Percentiles rank a stretch among this genome's conserved stretches.
These are phyloP conservation scores for Malus domestica DNA, from an alignment of 306 rosid genomes.

Conservation along the genomic window ASM211411v1 NC_041799.1:16346001-16346500, in stretches of 20 bases:
- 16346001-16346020: no score
- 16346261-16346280: not conserved
- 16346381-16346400: slow-evolving; percentile 48
- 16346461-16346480: slow-evolving; percentile 57
- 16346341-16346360: slow-evolving; percentile 51
- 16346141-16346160: no score
- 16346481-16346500: not conserved
- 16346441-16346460: slow-evolving; percentile 56
- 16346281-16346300: slow-evolving; percentile 63
- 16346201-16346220: slow-evolving; percentile 27
- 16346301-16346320: slow-evolving; percentile 44
- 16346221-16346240: slow-evolving; percentile 24
- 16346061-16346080: no score
- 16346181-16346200: slow-evolving; percentile 39
- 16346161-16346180: not conserved
- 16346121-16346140: no score
- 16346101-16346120: no score
- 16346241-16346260: not conserved
- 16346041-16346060: no score
- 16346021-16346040: no score
- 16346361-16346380: slow-evolving; percentile 40
- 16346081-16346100: no score
- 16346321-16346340: slow-evolving; percentile 48
- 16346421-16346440: slow-evolving; percentile 35
- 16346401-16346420: slow-evolving; percentile 16